Evolutionary conservation across 2,329 filamentous ascomycete species (phyloP).

Genomic region (Pseudogymnoascus sp.): DNA sequence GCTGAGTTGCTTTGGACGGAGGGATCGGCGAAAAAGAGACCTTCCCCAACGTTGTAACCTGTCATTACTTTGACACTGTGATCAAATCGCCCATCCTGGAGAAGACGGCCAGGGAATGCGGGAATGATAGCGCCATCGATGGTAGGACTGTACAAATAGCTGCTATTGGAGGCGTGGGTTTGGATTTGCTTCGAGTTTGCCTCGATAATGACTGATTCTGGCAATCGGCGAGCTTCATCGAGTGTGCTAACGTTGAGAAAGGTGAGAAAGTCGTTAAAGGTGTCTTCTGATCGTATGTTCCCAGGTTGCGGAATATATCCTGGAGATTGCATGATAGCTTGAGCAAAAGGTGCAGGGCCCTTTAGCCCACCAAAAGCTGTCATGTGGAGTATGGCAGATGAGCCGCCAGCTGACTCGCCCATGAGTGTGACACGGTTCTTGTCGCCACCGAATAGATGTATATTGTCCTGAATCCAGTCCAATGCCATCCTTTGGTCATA

Average conservation of each 20-base stretch:
- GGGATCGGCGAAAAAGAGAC: conserved; percentile 33
- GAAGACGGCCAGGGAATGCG: conserved; percentile 36
- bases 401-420: conserved; percentile 44
- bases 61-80: conserved; percentile 39
- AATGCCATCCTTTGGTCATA: conserved; percentile 49
- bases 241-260: conserved; percentile 16
- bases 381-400: conserved; percentile 44
- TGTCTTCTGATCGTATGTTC: too few relatives aligned
- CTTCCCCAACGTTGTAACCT: conserved; percentile 37
- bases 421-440: conserved; percentile 42
- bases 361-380: conserved; percentile 37
- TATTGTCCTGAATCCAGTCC: conserved; percentile 49
- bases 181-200: too few relatives aligned
- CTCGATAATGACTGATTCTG: too few relatives aligned
- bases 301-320: conserved; percentile 8
- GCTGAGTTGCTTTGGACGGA: conserved; percentile 18
- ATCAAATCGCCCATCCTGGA: conserved; percentile 38
- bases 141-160: conserved; percentile 35
- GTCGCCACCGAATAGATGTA: conserved; percentile 49
- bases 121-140: conserved; percentile 43
- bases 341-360: conserved; percentile 34
- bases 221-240: conserved; percentile 14
- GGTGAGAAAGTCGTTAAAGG: too few relatives aligned
- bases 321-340: conserved; percentile 22
- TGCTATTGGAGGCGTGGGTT: too few relatives aligned